Base-by-base conservation (phyloP, 2,329 filamentous ascomycete genomes). In the Apiospora phragmitis region DNA sequence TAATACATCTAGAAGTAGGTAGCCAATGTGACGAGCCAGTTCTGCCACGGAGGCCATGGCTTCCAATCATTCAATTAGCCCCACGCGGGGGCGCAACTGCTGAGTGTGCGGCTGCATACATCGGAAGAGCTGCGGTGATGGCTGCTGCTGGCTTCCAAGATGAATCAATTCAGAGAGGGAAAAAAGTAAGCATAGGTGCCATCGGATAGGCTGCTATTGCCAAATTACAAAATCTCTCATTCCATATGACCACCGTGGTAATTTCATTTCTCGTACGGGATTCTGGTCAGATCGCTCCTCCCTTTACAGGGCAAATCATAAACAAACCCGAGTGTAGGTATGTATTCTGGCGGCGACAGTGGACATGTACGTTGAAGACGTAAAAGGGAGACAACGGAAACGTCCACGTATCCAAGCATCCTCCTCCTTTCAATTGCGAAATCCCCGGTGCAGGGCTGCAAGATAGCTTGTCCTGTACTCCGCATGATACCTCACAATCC, bases 401-500 rank as follows among this genome's bases (percentile, higher is more conserved):
- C n/a, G 11, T 51, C 1, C 4, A 51, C 14, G 12, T 29, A 16
- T 26, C 11, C 47, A 51, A 29, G 24, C 24, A 16, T 51, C 24
- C 47, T 14, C 49, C 14, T 32, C 26, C 14, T 55, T 55, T 32
- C 49, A 32, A 16, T 18, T 18, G 26, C 49, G 49, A 55, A 21
- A 21, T 55, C 49, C 49, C 49, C 29, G 14, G 49, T 16, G 47
- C 47, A 49, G 47, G 47, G 24, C 24, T 51, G 49, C 49, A 16
- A 29, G 49, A 51, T 24, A 51, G 12, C 49, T 21, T 38, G 55
- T 62, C 32, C 55, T 62, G 55, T 62, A n/a, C n/a, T n/a, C n/a
- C n/a, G n/a, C n/a, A 62, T 62, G 55, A 62, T 32, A 62, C 32
- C 55, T 62, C 32, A n/a, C n/a, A n/a, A n/a, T n/a, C n/a, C n/a